phyloP scores from a whole-genome alignment of 2,329 filamentous ascomycete genomes.

The Cladosporium halotolerans region DNA sequence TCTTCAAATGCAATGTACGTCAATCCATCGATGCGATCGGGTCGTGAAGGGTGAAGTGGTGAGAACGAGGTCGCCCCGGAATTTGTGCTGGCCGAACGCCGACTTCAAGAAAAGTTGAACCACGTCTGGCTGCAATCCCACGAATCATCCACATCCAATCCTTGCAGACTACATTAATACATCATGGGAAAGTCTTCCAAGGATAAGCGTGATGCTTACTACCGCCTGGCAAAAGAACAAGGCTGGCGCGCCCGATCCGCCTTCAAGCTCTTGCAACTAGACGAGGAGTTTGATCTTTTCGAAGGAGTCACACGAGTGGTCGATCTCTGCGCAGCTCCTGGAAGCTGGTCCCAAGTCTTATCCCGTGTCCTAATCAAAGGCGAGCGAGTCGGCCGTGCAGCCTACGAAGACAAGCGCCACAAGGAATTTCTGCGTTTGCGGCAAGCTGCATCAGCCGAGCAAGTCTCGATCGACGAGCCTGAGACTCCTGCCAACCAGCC shows the following conservation, averaged over 20 bases:
- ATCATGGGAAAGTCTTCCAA: conserved; percentile 74
- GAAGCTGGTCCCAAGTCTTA: conserved; percentile 95
- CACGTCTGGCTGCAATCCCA: background rate
- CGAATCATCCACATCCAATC: background rate
- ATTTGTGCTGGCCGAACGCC: too few species aligned
- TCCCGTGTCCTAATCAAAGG: conserved; percentile 90
- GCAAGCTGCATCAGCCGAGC: conserved; percentile 4
- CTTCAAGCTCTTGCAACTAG: conserved; percentile 93
- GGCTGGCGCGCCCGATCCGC: conserved; percentile 95
- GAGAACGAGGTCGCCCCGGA: too few species aligned
- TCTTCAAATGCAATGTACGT: too few species aligned
- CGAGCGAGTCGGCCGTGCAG: conserved; percentile 77
- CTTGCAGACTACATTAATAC: background rate
- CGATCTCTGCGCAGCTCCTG: conserved; percentile 90
- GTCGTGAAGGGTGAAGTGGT: too few species aligned
- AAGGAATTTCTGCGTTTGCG: conserved; percentile 31
- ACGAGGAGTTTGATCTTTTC: conserved; percentile 94
- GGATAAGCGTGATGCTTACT: conserved; percentile 97
- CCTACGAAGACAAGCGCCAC: conserved; percentile 80
- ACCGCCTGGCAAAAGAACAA: conserved; percentile 95
- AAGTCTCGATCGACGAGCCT: background rate
- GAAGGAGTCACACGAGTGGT: conserved; percentile 85
- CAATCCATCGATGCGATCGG: too few species aligned
- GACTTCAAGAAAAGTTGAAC: conserved; percentile 1
- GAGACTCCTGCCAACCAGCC: conserved; percentile 8